A percentile compares a stretch with the other conserved stretches of the same genome.
phyloP scores from a whole-genome alignment of 805 yeast species.

The Wickerhamiella siamensis region DNA sequence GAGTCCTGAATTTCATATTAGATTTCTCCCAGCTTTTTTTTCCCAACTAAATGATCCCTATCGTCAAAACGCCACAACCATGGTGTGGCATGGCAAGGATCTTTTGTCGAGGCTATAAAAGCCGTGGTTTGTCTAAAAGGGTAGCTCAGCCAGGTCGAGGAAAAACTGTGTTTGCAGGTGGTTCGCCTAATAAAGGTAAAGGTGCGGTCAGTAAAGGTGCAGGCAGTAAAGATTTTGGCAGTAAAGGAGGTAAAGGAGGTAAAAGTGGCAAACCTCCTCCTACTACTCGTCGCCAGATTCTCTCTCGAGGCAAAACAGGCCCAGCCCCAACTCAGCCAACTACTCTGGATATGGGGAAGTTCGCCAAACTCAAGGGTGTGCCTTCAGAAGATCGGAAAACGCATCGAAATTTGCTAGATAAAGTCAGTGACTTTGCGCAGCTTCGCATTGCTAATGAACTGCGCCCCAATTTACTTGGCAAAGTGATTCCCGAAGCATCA shows the following conservation, averaged over 20 bases:
- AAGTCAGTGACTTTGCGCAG: slow-evolving; percentile 50
- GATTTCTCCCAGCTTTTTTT: too few relatives aligned
- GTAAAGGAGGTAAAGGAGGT: too few relatives aligned
- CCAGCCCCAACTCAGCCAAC: slow-evolving; percentile 8
- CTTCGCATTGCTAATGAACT: slow-evolving; percentile 54
- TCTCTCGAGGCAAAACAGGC: slow-evolving; percentile 7
- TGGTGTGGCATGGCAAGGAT: too few relatives aligned
- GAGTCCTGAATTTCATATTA: too few relatives aligned
- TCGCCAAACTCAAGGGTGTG: slow-evolving; percentile 20
- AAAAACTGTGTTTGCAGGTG: background rate
- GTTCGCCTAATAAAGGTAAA: too few relatives aligned
- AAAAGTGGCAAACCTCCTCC: background rate
- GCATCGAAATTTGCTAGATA: slow-evolving; percentile 30
- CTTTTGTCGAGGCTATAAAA: background rate
- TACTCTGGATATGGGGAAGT: slow-evolving; percentile 23
- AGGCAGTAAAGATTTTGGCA: too few relatives aligned
- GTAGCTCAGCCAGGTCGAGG: slow-evolving; percentile 1
- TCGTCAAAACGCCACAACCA: too few relatives aligned
- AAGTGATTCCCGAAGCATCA: slow-evolving; percentile 6
- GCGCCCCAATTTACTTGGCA: slow-evolving; percentile 38
- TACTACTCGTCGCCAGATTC: background rate
- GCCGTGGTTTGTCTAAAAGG: background rate
- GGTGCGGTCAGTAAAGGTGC: too few relatives aligned
- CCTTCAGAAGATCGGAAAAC: slow-evolving; percentile 17
- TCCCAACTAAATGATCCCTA: too few relatives aligned